Evolutionary conservation across 257 asterid species (phyloP).

Genomic region (Knoxia roxburghii): DNA sequence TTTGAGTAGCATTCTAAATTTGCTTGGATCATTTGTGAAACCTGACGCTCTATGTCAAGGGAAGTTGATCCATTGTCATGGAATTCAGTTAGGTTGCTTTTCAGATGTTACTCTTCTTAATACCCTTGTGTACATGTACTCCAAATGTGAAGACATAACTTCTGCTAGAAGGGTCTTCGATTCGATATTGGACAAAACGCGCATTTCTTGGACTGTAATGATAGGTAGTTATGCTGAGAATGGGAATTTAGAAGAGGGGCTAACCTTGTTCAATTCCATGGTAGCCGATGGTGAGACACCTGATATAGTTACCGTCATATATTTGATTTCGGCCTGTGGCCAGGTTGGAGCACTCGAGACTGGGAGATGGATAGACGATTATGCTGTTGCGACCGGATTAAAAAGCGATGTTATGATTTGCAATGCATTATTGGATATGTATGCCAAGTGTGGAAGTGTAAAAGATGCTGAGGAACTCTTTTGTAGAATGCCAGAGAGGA

Average conservation of each 20-base stretch:
- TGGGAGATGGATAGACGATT: conserved; percentile 55
- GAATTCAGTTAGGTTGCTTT: conserved; percentile 42
- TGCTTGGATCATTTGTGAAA: conserved; percentile 42
- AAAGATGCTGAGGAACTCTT: conserved; percentile 50
- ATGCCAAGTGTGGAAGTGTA: conserved; percentile 60
- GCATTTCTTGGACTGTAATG: conserved; percentile 70
- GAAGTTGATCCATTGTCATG: conserved; percentile 49
- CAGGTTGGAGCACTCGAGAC: conserved; percentile 52
- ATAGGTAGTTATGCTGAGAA: conserved; percentile 52
- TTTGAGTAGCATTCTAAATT: conserved; percentile 48
- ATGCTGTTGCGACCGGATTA: conserved; percentile 37
- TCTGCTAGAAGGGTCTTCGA: conserved; percentile 47
- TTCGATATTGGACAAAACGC: conserved; percentile 37
- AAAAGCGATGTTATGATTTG: conserved; percentile 39
- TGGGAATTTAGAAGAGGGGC: conserved; percentile 49
- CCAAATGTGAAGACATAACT: conserved; percentile 49
- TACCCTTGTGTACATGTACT: conserved; percentile 57
- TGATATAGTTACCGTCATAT: conserved; percentile 49
- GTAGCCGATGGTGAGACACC: conserved; percentile 53
- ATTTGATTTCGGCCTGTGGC: conserved; percentile 62
- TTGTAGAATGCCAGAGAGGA: conserved; percentile 30
- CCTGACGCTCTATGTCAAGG: conserved; percentile 34
- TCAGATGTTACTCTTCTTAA: conserved; percentile 40
- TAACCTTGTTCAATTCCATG: conserved; percentile 46
- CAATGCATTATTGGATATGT: conserved; percentile 70